Evolutionary conservation across 805 yeast genomes (phyloP), one percentile per base, ranked within the genome.

Genomic region (Candida saitoana): DNA sequence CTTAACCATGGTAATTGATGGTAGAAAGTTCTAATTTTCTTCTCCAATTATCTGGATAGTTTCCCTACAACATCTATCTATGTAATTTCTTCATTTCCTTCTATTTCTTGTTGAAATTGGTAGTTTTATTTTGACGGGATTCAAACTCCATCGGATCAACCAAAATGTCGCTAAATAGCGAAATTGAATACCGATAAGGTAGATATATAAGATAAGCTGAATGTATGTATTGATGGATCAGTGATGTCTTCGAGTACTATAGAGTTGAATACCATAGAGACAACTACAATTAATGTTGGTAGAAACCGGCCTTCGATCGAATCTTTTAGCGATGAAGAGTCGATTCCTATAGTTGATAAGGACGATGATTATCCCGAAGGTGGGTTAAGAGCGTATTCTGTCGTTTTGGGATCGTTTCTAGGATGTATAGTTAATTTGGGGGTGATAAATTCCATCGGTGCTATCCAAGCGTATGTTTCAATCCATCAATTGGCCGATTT

Each of bases 341-440:
- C 16, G 4, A 8, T 20, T 7, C n/a, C 31, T 36, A 11, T 22
- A 7, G 19, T 17, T 15, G 17, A 12, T 5, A 24, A 15, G 4
- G 31, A 24, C 4, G 20, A 36, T 17, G 38, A 36, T 4, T 61
- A 52, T 41, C 84, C 84, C 0, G 84, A 82, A 48, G 87, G 87
- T 15, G 87, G 87, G 0, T 39, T 58, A 30, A 51, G 56, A 44
- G 86, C 87, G 0, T 78, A 80, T 64, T 44, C 59, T 3, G 82
- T 79, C 2, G 74, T 79, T 0, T 56, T 79, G 18, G 88, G 87
- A 2, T 66, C 78, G 3, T 80, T 79, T 50, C 56, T 76, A 33
- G 87, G 86, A 0, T 63, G 77, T 29, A 61, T 73, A 2, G 74
- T 77, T 2, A 66, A 68, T 34, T 73, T 80, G 44, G 88, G 89